These are phyloP conservation scores for Colletotrichum melonis DNA, from an alignment of 2,329 filamentous ascomycete species.

Conservation along the genomic window DNA sequence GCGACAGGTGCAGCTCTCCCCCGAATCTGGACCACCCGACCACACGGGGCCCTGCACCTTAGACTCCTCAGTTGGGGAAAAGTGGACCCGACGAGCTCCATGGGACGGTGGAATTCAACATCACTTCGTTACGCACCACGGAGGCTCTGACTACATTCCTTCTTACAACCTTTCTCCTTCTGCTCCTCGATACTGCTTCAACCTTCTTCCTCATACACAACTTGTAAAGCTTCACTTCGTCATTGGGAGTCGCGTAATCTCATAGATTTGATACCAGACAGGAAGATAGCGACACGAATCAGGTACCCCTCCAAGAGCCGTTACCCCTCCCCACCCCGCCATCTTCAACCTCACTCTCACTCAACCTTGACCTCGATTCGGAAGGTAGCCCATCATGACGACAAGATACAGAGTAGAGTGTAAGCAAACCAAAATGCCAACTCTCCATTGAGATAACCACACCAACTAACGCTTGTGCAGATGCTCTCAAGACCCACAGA, in stretches of 20 bases:
- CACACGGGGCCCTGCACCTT: neutral
- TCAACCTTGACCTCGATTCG: neutral
- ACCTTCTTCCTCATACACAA: neutral
- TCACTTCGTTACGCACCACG: constrained; percentile 12
- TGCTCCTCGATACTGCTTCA: neutral
- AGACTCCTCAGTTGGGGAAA: neutral
- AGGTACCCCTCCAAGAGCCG: neutral
- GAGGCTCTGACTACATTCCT: constrained; percentile 4
- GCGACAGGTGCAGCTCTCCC: neutral
- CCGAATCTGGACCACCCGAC: constrained; percentile 8
- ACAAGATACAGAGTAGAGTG: constrained; percentile 79
- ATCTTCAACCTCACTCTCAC: neutral
- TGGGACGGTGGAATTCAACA: constrained; percentile 30
- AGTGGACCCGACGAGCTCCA: neutral
- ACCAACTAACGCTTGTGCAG: constrained; percentile 47
- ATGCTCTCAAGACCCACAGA: constrained; percentile 83
- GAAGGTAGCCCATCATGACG: constrained; percentile 59
- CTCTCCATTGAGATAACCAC: neutral
- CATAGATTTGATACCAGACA: neutral
- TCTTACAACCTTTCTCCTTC: neutral
- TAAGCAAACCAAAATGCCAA: constrained; percentile 55
- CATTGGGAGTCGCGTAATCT: neutral
- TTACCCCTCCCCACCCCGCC: neutral
- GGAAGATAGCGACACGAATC: neutral
- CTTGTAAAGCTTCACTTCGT: neutral